Conservation (phyloP, 345 rosid species). For the Barbarea vulgaris region DNA sequence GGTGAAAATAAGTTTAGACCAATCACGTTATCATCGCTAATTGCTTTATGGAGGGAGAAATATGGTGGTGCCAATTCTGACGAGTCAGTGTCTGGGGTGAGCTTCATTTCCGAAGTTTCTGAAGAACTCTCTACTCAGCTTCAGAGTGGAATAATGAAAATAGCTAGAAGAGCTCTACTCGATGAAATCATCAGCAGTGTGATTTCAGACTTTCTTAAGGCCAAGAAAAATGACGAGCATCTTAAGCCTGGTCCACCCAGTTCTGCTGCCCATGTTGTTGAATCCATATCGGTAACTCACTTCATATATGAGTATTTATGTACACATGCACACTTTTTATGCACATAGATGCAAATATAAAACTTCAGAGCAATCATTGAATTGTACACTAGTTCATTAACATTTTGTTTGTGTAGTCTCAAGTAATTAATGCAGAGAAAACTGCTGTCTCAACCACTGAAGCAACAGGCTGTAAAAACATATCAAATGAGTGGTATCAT, state of each 20-base stretch:
- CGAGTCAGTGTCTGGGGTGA: conserved; percentile 39
- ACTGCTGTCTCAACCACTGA: conserved; percentile 33
- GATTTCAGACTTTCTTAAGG: conserved; percentile 56
- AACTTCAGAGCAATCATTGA: not conserved
- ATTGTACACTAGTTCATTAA: conserved; percentile 1
- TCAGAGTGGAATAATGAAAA: conserved; percentile 76
- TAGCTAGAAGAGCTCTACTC: conserved; percentile 76
- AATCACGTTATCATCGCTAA: conserved; percentile 52
- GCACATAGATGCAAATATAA: not conserved
- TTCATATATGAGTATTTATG: conserved; percentile 38
- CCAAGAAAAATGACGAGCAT: conserved; percentile 54
- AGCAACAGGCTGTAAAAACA: conserved; percentile 38
- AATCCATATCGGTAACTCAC: conserved; percentile 28
- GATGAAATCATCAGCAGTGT: conserved; percentile 77
- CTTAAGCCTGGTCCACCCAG: conserved; percentile 43
- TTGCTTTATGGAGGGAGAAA: conserved; percentile 57
- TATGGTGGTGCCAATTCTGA: conserved; percentile 37
- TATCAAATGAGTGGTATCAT: not conserved
- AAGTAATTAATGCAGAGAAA: conserved; percentile 39
- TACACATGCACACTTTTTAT: conserved; percentile 33
- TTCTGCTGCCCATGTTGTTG: conserved; percentile 42
- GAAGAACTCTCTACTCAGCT: conserved; percentile 77
- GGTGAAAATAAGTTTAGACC: conserved; percentile 58
- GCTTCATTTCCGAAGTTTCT: conserved; percentile 59
- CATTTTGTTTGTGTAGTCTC: conserved; percentile 51